Evolutionary conservation across 805 yeast species (phyloP).

Genomic region (Candida morakotiae): DNA sequence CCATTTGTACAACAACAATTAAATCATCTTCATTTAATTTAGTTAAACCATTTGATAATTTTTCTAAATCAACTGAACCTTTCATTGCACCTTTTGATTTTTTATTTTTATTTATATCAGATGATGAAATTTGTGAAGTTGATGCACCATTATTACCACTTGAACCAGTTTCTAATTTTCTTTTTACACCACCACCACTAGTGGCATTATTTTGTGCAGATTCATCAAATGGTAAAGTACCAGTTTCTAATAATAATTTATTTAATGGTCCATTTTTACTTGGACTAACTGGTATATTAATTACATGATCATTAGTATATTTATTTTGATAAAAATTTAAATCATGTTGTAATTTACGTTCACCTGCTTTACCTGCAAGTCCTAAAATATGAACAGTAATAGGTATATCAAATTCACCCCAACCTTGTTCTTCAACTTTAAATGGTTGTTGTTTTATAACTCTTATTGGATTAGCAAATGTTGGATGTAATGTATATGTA

Average conservation of each 20-base stretch:
- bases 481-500: slow-evolving; percentile 91
- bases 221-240: slow-evolving; percentile 63
- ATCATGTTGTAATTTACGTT: slow-evolving; percentile 81
- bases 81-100: slow-evolving; percentile 56
- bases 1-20: slow-evolving; percentile 94
- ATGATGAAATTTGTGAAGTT: slow-evolving; percentile 3
- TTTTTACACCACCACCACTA: slow-evolving; percentile 12
- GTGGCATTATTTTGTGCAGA: slow-evolving; percentile 19
- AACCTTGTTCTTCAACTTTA: slow-evolving; percentile 85
- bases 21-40: slow-evolving; percentile 89
- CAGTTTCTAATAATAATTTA: slow-evolving; percentile 72
- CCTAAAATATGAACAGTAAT: slow-evolving; percentile 66
- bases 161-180: slow-evolving; percentile 9
- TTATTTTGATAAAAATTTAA: slow-evolving; percentile 77
- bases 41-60: slow-evolving; percentile 84
- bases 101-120: slow-evolving; percentile 38
- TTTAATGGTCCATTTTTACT: slow-evolving; percentile 66
- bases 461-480: slow-evolving; percentile 86
- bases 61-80: slow-evolving; percentile 82
- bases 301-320: slow-evolving; percentile 72
- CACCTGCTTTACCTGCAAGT: slow-evolving; percentile 76
- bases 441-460: slow-evolving; percentile 80
- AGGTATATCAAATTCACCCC: slow-evolving; percentile 96
- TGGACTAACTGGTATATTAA: slow-evolving; percentile 60
- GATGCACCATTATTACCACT: slow-evolving; percentile 7